Evolutionary conservation across 2,329 filamentous ascomycete genomes (phyloP).

Genomic region (Phialophora expanda): DNA sequence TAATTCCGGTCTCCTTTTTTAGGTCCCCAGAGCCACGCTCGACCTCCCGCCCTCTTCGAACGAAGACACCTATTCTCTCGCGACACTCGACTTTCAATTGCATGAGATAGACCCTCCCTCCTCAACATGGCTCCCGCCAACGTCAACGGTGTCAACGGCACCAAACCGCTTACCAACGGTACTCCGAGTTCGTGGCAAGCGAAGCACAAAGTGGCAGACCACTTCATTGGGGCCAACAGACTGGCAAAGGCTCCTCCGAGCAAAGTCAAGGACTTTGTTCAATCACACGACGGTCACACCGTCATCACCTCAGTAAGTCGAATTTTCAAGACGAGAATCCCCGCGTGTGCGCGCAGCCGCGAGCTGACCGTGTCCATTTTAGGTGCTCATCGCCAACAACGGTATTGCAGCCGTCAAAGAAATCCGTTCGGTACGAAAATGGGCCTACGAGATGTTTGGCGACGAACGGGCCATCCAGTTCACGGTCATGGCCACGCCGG

Average conservation of each 20-base stretch:
- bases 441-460: constrained; percentile 99
- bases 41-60: constrained; percentile 4
- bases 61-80: constrained; percentile 15
- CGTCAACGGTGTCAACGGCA: constrained; percentile 40
- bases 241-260: constrained; percentile 80
- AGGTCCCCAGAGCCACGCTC: constrained; percentile 18
- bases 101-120: constrained; percentile 38
- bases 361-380: constrained; percentile 37
- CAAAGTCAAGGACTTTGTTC: constrained; percentile 95
- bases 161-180: constrained; percentile 53
- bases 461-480: constrained; percentile 98
- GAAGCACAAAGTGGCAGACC: constrained; percentile 80
- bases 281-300: constrained; percentile 86
- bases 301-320: constrained; percentile 91
- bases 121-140: constrained; percentile 44
- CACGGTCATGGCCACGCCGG: constrained; percentile 98
- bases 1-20: constrained; percentile 37
- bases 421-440: constrained; percentile 98
- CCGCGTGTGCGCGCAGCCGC: constrained; percentile 8
- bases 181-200: constrained; percentile 71
- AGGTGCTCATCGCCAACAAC: constrained; percentile 99
- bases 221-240: constrained; percentile 96
- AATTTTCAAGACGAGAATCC: neutral
- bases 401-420: constrained; percentile 99
- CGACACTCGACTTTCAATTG: constrained; percentile 23